Base-by-base conservation (phyloP, 2,329 filamentous ascomycete species). In the Colletotrichum paranaense region DNA sequence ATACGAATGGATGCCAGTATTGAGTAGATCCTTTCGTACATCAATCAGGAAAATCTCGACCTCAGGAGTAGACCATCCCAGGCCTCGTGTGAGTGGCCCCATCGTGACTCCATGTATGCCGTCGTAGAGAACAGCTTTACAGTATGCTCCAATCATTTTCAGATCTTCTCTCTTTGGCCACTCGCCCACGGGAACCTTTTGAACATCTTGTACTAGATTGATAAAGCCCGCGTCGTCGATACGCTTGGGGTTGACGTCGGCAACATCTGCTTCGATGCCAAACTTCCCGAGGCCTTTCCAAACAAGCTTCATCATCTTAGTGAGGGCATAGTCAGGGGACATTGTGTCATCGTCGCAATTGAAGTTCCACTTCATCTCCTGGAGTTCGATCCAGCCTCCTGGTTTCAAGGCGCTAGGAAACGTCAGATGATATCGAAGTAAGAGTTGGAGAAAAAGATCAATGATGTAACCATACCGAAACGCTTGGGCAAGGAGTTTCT, bases 91-190 rank as follows among this genome's bases (percentile, higher is more conserved):
- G 26, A 81, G 81, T 0, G 83, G 78, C 1, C 78, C 79, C 57
- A 83, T 77, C 16, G 79, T 83, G 12, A 84, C 76, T 0, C 79
- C 83, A 0, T 82, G 80, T 1, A 82, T 73, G 3, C 80, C 82
- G 7, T 77, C 78, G 0, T 79, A 78, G 24, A 84, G 26, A 2
- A 64, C 67, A 26, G 67, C 59, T 22, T 58, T 49, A 7, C 59
- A 64, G 38, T 53, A 38, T 5, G 38, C 22, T 2, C 65, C 69
- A 1, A 68, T 63, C 28, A 5, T 60, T n/a, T n/a, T 88, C 1
- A 89, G 76, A 60, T 89, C 84, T 76, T 89, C 80, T 42, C 88
- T 84, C 58, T 85, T 85, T 0, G 88, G 85, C 88, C 89, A 91
- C 12, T 81, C 78, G 74, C 86, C 88, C 28, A 83, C 82, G 0